Conservation (phyloP, 352 stramenopile genomes). For the Blastocystis sp. region DNA sequence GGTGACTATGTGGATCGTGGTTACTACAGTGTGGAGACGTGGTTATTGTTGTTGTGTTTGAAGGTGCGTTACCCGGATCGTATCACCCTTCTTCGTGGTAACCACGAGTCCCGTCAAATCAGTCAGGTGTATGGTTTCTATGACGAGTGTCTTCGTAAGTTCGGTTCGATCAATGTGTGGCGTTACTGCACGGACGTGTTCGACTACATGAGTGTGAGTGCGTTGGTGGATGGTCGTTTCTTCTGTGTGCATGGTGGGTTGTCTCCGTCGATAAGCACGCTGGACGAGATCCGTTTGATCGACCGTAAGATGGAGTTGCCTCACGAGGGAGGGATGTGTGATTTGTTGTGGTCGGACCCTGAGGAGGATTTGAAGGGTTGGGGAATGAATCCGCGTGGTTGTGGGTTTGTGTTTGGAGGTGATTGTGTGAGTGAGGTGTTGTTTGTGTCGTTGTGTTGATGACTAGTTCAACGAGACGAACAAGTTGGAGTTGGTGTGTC, state of each 20-base stretch:
- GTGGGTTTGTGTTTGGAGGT: slow-evolving; percentile 41
- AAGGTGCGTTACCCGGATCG: slow-evolving; percentile 97
- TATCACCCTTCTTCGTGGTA: slow-evolving; percentile 96
- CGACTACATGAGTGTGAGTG: slow-evolving; percentile 94
- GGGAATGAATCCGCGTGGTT: slow-evolving; percentile 35
- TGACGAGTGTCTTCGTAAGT: slow-evolving; percentile 95
- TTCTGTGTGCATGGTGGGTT: slow-evolving; percentile 98
- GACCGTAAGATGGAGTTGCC: slow-evolving; percentile 65
- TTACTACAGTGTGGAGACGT: slow-evolving; percentile 98
- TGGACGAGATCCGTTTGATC: slow-evolving; percentile 55
- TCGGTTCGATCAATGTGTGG: slow-evolving; percentile 97
- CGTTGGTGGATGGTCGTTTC: slow-evolving; percentile 98
- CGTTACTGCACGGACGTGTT: slow-evolving; percentile 99
- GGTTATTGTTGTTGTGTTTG: slow-evolving; percentile 91
- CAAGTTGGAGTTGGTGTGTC: slow-evolving; percentile 91
- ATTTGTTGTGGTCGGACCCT: slow-evolving; percentile 65
- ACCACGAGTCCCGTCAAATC: slow-evolving; percentile 96
- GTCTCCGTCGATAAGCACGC: slow-evolving; percentile 73
- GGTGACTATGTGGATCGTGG: slow-evolving; percentile 99
- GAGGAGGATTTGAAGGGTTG: slow-evolving; percentile 89
- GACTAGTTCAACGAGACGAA: slow-evolving; percentile 93
- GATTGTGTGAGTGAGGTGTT: slow-evolving; percentile 15
- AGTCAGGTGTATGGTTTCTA: slow-evolving; percentile 99
- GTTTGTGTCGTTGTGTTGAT: background rate
- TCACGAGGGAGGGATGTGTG: slow-evolving; percentile 66